These are phyloP conservation scores for Aspergillus niger DNA, from an alignment of 2,329 filamentous ascomycete species.

Conservation along the genomic window DNA sequence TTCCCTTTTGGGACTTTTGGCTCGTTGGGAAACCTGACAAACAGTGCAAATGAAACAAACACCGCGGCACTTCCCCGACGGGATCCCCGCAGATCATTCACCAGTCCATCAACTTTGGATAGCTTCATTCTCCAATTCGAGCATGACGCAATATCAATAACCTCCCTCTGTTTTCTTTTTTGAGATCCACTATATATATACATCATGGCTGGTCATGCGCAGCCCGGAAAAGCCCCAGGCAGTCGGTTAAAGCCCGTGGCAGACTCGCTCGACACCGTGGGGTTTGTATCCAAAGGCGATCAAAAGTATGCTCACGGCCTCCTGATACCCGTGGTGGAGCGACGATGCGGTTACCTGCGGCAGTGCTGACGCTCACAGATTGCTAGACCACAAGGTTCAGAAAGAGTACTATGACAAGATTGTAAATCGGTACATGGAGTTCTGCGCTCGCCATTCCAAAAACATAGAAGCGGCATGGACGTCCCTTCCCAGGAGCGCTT, in stretches of 20 bases:
- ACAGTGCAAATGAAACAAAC: slow-evolving; percentile 13
- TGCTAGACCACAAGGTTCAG: slow-evolving; percentile 75
- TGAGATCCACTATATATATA: neutral
- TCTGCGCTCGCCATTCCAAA: slow-evolving; percentile 75
- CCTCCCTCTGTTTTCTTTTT: neutral
- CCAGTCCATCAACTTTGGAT: neutral
- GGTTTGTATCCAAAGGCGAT: slow-evolving; percentile 89
- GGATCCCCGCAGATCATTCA: neutral
- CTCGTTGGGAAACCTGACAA: slow-evolving; percentile 27
- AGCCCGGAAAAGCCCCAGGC: slow-evolving; percentile 23
- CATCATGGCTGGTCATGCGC: slow-evolving; percentile 25
- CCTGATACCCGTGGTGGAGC: neutral
- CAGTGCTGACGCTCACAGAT: slow-evolving; percentile 48
- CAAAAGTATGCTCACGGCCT: slow-evolving; percentile 60
- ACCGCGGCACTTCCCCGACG: slow-evolving; percentile 1
- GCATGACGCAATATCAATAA: neutral
- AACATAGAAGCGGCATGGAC: slow-evolving; percentile 75
- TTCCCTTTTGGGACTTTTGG: slow-evolving; percentile 1
- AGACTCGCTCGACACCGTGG: slow-evolving; percentile 78
- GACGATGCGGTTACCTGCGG: neutral
- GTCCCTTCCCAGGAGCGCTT: slow-evolving; percentile 54
- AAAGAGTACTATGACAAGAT: slow-evolving; percentile 86
- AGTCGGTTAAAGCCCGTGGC: slow-evolving; percentile 69
- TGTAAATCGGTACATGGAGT: slow-evolving; percentile 83
- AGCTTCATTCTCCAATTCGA: neutral